A percentile compares a stretch with the other conserved stretches of the same genome.
These are phyloP conservation scores for Chamaenerion angustifolium DNA, from an alignment of 345 rosid species.

Conservation along the genomic window DNA sequence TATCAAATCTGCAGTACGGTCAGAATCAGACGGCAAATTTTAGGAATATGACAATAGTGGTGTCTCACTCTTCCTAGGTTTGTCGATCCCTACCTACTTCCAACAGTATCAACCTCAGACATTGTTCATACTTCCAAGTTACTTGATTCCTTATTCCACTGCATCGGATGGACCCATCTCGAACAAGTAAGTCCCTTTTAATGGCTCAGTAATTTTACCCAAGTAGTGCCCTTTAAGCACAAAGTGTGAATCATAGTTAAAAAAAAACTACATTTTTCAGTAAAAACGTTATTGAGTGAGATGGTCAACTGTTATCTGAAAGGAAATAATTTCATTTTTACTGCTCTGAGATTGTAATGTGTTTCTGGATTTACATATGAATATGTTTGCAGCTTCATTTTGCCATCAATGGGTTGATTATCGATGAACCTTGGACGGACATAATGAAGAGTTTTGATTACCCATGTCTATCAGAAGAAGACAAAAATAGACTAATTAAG, in stretches of 20 bases:
- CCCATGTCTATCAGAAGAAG: no score
- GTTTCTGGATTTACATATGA: background rate
- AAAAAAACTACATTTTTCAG: no score
- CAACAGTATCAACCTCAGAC: conserved; percentile 69
- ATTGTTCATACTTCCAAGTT: conserved; percentile 63
- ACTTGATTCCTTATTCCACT: conserved; percentile 64
- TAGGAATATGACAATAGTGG: conserved; percentile 72
- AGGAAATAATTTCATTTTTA: no score
- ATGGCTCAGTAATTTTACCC: no score
- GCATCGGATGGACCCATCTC: conserved; percentile 78
- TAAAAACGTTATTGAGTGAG: no score
- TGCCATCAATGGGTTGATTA: conserved; percentile 55
- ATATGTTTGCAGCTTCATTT: conserved; percentile 57
- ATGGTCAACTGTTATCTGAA: no score
- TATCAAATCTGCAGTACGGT: conserved; percentile 58
- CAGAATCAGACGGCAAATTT: conserved; percentile 66
- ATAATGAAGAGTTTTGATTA: no score
- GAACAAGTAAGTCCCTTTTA: conserved; percentile 74
- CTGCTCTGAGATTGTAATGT: background rate
- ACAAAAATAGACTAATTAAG: no score
- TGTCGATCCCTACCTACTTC: conserved; percentile 78
- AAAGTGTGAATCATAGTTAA: no score
- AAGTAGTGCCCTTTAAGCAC: no score
- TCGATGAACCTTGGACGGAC: conserved; percentile 38
- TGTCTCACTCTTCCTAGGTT: conserved; percentile 74